phyloP scores from a whole-genome alignment of 2,329 filamentous ascomycete species.

The Microdochium bolleyi region DNA sequence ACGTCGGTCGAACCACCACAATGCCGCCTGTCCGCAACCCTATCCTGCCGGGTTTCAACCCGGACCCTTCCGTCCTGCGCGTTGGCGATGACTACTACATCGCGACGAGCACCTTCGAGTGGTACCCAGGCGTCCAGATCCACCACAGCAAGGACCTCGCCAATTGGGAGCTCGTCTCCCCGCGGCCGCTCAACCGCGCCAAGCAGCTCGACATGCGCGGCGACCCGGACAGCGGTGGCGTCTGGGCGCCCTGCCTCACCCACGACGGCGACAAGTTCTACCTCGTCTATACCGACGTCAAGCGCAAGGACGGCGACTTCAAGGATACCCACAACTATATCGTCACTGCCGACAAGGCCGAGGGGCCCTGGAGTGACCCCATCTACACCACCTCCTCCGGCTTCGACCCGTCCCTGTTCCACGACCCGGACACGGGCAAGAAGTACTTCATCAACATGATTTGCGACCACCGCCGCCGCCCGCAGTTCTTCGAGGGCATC shows the following conservation, averaged over 20 bases:
- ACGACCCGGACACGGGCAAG: slow-evolving; percentile 41
- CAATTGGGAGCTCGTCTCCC: slow-evolving; percentile 37
- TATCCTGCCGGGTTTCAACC: slow-evolving; percentile 48
- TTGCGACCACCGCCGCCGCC: slow-evolving; percentile 43
- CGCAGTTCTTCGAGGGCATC: slow-evolving; percentile 46
- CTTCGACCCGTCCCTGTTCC: slow-evolving; percentile 54
- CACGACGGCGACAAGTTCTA: slow-evolving; percentile 54
- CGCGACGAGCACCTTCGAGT: slow-evolving; percentile 47
- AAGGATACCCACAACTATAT: slow-evolving; percentile 60
- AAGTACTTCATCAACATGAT: slow-evolving; percentile 53
- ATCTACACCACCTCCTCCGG: slow-evolving; percentile 52
- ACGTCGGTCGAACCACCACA: too few relatives aligned
- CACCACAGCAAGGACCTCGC: slow-evolving; percentile 44
- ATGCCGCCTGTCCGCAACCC: slow-evolving; percentile 45
- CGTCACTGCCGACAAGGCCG: slow-evolving; percentile 41
- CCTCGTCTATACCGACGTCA: slow-evolving; percentile 59
- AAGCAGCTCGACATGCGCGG: slow-evolving; percentile 48
- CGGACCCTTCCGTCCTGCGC: slow-evolving; percentile 45
- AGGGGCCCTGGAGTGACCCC: slow-evolving; percentile 56
- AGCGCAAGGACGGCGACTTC: slow-evolving; percentile 59
- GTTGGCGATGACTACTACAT: slow-evolving; percentile 47
- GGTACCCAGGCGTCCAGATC: slow-evolving; percentile 47
- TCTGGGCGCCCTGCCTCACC: slow-evolving; percentile 59
- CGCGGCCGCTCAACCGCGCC: slow-evolving; percentile 38
- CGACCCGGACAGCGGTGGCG: slow-evolving; percentile 50